These are phyloP conservation scores for Russula sp. DNA, from an alignment of 768 basidiomycete species.

Conservation along the genomic window DNA sequence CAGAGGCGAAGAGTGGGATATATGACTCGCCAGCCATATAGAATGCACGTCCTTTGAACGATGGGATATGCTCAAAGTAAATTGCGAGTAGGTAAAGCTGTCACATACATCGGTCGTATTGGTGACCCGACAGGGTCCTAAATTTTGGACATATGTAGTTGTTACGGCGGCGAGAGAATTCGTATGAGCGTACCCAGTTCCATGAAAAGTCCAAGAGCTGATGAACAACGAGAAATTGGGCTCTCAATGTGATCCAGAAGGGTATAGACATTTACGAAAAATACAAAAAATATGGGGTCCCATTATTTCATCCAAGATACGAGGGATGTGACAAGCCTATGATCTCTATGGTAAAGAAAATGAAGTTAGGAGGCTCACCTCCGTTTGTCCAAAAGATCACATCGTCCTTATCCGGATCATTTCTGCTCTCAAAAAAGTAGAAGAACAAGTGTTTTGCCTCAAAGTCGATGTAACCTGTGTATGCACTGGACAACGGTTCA, in stretches of 20 bases:
- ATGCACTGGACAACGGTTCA: slow-evolving; percentile 32
- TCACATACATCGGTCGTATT: slow-evolving; percentile 40
- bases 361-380: slow-evolving; percentile 26
- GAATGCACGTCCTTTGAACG: slow-evolving; percentile 55
- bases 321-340: background rate
- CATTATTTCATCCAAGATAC: slow-evolving; percentile 18
- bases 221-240: slow-evolving; percentile 19
- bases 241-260: background rate
- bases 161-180: slow-evolving; percentile 32
- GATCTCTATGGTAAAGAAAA: slow-evolving; percentile 5
- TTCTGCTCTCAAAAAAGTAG: slow-evolving; percentile 48
- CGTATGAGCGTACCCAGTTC: slow-evolving; percentile 43
- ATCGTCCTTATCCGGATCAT: slow-evolving; percentile 28
- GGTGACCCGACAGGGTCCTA: slow-evolving; percentile 63
- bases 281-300: background rate
- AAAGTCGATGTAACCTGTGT: slow-evolving; percentile 63
- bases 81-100: slow-evolving; percentile 32
- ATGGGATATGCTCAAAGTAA: slow-evolving; percentile 66
- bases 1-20: slow-evolving; percentile 43
- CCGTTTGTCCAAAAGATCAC: slow-evolving; percentile 35
- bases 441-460: slow-evolving; percentile 61
- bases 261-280: background rate
- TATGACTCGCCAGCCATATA: slow-evolving; percentile 41
- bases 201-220: slow-evolving; percentile 36
- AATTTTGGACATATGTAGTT: slow-evolving; percentile 1